Percentiles rank a stretch among this genome's conserved stretches.
phyloP scores from a whole-genome alignment of 2,329 filamentous ascomycete genomes.

The Xylariaceae sp. region DNA sequence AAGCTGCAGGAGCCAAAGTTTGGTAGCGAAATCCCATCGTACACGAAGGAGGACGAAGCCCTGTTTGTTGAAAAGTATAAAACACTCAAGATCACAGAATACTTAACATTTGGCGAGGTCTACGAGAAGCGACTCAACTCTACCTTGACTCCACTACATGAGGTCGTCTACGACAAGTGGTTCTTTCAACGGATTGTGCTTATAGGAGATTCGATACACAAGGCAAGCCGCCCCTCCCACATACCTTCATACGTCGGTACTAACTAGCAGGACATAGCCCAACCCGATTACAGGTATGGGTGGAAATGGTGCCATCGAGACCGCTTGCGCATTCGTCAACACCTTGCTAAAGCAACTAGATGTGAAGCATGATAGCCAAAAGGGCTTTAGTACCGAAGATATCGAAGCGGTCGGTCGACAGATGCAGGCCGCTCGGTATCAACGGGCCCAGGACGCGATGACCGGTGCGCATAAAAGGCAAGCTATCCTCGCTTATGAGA shows the following conservation, averaged over 20 bases:
- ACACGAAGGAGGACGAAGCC: conserved; percentile 42
- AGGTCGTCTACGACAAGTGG: conserved; percentile 44
- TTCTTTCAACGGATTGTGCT: conserved; percentile 39
- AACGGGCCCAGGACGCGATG: conserved; percentile 20
- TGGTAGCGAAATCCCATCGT: conserved; percentile 42
- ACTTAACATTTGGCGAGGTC: conserved; percentile 40
- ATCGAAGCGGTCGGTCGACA: conserved; percentile 24
- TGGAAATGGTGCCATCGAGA: conserved; percentile 39
- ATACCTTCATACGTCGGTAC: conserved; percentile 13
- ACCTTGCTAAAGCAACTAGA: conserved; percentile 22
- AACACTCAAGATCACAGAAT: conserved; percentile 31
- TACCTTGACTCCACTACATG: conserved; percentile 43
- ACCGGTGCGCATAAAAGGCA: conserved; percentile 27
- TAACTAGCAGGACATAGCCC: conserved; percentile 23
- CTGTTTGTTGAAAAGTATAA: conserved; percentile 35
- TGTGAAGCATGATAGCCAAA: conserved; percentile 8
- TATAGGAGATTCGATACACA: conserved; percentile 44
- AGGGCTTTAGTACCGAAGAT: conserved; percentile 22
- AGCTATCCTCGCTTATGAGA: conserved; percentile 29
- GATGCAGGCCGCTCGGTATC: conserved; percentile 28
- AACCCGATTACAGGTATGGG: conserved; percentile 39
- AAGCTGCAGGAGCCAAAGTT: conserved; percentile 38
- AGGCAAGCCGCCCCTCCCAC: conserved; percentile 29
- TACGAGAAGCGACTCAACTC: conserved; percentile 37
- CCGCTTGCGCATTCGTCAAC: conserved; percentile 35